Percentiles rank a stretch among this genome's conserved stretches.
phyloP scores from a whole-genome alignment of 805 yeast species.

The Yarrowia deformans region DNA sequence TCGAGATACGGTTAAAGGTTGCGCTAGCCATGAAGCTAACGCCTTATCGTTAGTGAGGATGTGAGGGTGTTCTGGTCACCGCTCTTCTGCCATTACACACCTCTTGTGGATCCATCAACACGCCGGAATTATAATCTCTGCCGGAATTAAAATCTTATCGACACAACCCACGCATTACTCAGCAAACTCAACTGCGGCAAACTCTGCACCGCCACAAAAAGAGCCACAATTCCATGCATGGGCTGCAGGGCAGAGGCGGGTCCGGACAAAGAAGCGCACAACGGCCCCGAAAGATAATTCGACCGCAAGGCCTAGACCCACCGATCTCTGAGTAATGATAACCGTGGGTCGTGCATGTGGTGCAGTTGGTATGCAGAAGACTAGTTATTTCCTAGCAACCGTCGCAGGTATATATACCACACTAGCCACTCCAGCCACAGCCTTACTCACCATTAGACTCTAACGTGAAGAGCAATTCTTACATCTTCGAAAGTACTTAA shows the following conservation, averaged over 20 bases:
- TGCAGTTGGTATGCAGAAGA: neutral
- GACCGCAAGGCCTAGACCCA: conserved; percentile 27
- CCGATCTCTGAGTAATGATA: conserved; percentile 24
- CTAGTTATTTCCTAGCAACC: neutral
- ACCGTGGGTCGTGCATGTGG: neutral
- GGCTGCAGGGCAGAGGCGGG: neutral
- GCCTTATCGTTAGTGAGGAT: too few species aligned
- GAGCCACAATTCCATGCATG: conserved; percentile 32
- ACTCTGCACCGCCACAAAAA: conserved; percentile 30
- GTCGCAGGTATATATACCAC: neutral
- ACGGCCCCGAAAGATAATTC: neutral
- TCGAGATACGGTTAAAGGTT: too few species aligned
- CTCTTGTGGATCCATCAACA: too few species aligned
- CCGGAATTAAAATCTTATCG: conserved; percentile 14
- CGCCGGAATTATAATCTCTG: conserved; percentile 2
- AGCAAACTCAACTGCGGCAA: conserved; percentile 14
- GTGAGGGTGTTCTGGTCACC: neutral
- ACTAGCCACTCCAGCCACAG: conserved; percentile 22
- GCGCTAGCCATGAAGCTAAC: too few species aligned
- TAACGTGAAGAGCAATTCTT: neutral
- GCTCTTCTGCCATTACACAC: too few species aligned
- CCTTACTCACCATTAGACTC: conserved; percentile 1
- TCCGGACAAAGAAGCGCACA: neutral
- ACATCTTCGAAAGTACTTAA: too few species aligned
- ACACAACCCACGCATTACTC: neutral